Evolutionary conservation across 129 eudicot species (phyloP), one percentile per base, ranked within the genome.

Genomic region (Flaveria ramosissima): DNA sequence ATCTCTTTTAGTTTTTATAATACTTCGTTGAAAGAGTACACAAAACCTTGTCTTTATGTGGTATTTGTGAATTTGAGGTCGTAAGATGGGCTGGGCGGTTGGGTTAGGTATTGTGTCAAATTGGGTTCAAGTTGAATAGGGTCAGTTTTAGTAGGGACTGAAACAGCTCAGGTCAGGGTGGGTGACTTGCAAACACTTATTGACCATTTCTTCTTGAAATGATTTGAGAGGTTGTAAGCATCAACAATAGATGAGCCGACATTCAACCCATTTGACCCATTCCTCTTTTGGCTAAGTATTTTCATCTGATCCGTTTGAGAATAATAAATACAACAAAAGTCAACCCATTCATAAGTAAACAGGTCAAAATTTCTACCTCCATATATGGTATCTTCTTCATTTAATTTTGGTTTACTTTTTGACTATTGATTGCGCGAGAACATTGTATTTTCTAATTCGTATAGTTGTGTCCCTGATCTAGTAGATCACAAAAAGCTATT

Each of bases 1-100:
- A 42, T 50, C 48, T 19, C 17, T 53, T 55, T 14, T 13, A 62
- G 27, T 14, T 27, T 26, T 68, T 56, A 23, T 24, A 16, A 9
- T 17, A 30, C 59, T 75, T 6, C 62, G 56, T 74, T 77, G 20
- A 68, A 68, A 68, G n/a, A 9, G 42, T 21, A 67, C 53, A 68
- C 3, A 2, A 52, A 77, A 77, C 75, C 57, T 23, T 26, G 15
- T 42, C 24, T 68, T 16, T 77, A 43, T 30, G 67, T 3, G 41
- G 53, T 36, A 52, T 65, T 50, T 46, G 6, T 47, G 51, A 30
- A 6, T 11, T 59, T 63, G 69, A 13, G 7, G 41, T 26, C 9
- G 13, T 21, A 63, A 63, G 19, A 1, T 32, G 45, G 19, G 11
- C 1, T 1, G 12, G 45, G 30, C 69, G 0, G 45, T 21, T 32